Conservation (phyloP, 2,329 filamentous ascomycete genomes). For the Colletotrichum costaricense region DNA sequence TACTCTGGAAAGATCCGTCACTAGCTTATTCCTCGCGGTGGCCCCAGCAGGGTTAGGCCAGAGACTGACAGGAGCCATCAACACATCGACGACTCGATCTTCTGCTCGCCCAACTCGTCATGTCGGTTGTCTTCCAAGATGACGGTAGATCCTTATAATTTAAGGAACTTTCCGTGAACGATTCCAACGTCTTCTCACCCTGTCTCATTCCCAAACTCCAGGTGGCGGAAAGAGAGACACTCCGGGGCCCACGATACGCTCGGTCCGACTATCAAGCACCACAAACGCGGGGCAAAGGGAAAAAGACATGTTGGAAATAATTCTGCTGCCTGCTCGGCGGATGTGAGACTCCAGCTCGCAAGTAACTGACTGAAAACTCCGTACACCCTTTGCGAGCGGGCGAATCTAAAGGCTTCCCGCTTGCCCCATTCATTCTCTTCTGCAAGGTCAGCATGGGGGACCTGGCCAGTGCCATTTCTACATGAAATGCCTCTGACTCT, state of each 20-base stretch:
- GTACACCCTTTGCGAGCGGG: not conserved
- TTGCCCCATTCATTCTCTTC: not conserved
- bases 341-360: not conserved
- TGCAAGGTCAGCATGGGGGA: not conserved
- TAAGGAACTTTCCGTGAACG: not conserved
- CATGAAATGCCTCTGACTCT: not conserved
- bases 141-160: not conserved
- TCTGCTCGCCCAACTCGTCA: not conserved
- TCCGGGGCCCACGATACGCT: not conserved
- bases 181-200: not conserved
- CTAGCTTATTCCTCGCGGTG: not conserved
- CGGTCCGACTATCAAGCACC: not conserved
- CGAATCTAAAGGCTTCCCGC: slow-evolving; percentile 8
- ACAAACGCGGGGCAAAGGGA: not conserved
- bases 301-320: not conserved
- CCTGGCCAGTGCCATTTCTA: not conserved
- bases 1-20: not conserved
- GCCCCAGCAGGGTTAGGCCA: not conserved
- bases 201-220: not conserved
- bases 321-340: slow-evolving; percentile 29
- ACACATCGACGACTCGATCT: not conserved
- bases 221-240: not conserved
- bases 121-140: not conserved
- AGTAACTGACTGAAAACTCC: not conserved
- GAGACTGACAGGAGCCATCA: not conserved